Base-by-base conservation (phyloP, 2,329 filamentous ascomycete species). In the Colletotrichum kahawae region DNA sequence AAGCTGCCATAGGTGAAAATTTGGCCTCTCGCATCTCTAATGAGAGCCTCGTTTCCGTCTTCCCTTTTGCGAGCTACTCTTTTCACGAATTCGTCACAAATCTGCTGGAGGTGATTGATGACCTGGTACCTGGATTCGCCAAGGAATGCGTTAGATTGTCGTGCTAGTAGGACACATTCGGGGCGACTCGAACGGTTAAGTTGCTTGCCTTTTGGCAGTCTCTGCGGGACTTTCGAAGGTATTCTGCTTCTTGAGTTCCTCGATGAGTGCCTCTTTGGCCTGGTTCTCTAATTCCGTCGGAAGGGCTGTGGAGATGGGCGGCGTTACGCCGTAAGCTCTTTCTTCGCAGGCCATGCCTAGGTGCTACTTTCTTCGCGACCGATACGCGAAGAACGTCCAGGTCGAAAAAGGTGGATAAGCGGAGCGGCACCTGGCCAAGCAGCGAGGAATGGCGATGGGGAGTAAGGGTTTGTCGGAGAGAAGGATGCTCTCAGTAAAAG, bases 1-100 rank as follows among this genome's bases (percentile, higher is more conserved):
- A 96, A 99, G 85, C 97, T 98, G 77, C 97, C 97, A 84, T 97
- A 99, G 1, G 96, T 97, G 83, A 98, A 98, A 78, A 99, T 93
- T 86, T 96, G 97, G 78, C 96, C 97, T 68, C 96, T 95, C 7
- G 96, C 95, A 81, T 94, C 93, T 79, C 96, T 95, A 60, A 97
- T 91, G 60, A 97, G 91, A 36, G 93, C 92, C 57, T 95, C 91
- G 60, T 95, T 93, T 66, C 96, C 89, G 9, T 89, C 87, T 76
- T 92, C 93, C 83, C 94, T 95, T 80, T 91, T 90, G 78, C 90
- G 89, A 78, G 95, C 95, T 12, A 98, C 95, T 77, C 92, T 90
- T 83, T 93, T 93, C 71, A 99, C 95, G 80, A 99, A 98, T 79
- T 96, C 95, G 81, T 96, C 89, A 76, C 95, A 93, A 70, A 98